Evolutionary conservation across 192 early-diverging fungal species (phyloP).

Genomic region (Coemansia sp.): DNA sequence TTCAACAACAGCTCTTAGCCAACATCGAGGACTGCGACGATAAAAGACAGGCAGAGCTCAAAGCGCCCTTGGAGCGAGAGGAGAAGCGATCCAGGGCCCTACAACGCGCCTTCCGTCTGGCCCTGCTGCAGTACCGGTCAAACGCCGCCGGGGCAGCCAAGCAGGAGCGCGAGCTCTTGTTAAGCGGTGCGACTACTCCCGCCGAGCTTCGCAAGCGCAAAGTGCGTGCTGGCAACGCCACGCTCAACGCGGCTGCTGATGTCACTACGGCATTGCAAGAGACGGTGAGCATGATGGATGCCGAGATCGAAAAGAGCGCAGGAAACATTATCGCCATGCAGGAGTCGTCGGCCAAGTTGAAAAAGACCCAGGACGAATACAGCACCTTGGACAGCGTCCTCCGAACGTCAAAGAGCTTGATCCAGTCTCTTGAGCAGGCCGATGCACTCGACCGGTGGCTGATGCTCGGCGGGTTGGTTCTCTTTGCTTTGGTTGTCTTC

Average conservation of each 20-base stretch:
- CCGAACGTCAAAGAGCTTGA: conserved; percentile 32
- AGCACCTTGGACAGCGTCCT: conserved; percentile 38
- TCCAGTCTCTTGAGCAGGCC: conserved; percentile 40
- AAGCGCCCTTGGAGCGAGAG: neutral
- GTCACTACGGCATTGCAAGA: conserved; percentile 48
- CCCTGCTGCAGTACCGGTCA: conserved; percentile 30
- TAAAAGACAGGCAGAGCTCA: neutral
- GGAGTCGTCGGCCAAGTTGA: conserved; percentile 37
- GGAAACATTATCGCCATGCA: conserved; percentile 35
- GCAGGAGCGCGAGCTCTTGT: conserved; percentile 35
- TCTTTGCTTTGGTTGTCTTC: conserved; percentile 41
- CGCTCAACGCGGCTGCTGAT: conserved; percentile 40
- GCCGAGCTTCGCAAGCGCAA: conserved; percentile 47
- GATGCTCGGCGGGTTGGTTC: conserved; percentile 42
- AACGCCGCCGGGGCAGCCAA: conserved; percentile 20
- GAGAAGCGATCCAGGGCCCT: neutral
- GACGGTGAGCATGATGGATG: conserved; percentile 53
- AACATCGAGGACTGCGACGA: conserved; percentile 6
- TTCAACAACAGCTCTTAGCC: conserved; percentile 16
- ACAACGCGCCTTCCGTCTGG: conserved; percentile 33
- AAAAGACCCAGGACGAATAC: conserved; percentile 33
- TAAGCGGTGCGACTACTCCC: conserved; percentile 42
- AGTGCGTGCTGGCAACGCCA: conserved; percentile 29
- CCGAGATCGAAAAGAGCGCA: conserved; percentile 52
- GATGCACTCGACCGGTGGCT: conserved; percentile 49